A percentile compares a stretch with the other conserved stretches of the same genome.
Evolutionary conservation across 2,329 filamentous ascomycete species (phyloP).

Genomic region (Botrytis tulipae): DNA sequence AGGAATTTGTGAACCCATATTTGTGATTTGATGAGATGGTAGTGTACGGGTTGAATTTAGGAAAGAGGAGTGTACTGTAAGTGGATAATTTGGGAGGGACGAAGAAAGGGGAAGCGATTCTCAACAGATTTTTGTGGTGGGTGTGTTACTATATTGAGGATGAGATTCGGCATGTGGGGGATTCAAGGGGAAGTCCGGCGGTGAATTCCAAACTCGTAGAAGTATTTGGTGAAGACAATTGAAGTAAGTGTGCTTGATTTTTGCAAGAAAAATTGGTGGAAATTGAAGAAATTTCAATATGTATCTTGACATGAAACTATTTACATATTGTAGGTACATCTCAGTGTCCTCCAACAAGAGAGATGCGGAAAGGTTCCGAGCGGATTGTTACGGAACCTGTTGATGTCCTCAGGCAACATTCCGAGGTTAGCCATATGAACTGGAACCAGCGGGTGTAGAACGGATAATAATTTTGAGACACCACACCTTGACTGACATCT

Average conservation of each 20-base stretch:
- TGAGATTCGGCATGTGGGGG: neutral
- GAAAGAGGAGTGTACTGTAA: neutral
- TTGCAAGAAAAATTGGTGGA: neutral
- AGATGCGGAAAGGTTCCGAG: conserved; percentile 2
- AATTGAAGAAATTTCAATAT: neutral
- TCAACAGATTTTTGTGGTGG: neutral
- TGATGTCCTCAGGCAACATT: conserved; percentile 1
- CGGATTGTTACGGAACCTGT: neutral
- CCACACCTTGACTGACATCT: neutral
- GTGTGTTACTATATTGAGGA: neutral
- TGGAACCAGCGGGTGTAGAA: neutral
- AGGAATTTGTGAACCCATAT: conserved; percentile 1
- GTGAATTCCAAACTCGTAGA: neutral
- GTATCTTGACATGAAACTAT: neutral
- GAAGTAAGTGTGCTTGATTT: too few species aligned
- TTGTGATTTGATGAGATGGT: neutral
- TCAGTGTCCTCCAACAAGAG: neutral
- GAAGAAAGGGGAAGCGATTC: conserved; percentile 17
- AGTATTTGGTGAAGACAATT: neutral
- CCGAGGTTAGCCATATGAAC: neutral
- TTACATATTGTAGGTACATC: neutral
- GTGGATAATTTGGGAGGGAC: neutral
- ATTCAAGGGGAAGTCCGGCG: neutral
- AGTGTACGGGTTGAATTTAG: neutral
- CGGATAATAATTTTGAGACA: neutral